A percentile compares a stretch with the other conserved stretches of the same genome.
Conservation (phyloP, 805 yeast species). For the Metschnikowia lachancei region DNA sequence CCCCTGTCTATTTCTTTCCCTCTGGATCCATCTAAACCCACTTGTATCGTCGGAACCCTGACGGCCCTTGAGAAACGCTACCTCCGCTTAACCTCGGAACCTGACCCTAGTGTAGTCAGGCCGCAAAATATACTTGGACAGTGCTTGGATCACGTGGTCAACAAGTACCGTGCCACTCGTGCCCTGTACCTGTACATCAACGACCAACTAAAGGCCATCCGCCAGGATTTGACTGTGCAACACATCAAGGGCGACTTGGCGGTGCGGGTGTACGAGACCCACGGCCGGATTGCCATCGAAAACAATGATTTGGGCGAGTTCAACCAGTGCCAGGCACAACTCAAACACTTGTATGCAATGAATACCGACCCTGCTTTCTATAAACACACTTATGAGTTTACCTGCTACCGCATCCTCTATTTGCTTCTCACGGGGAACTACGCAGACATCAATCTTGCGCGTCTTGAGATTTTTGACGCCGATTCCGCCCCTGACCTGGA, state of each 20-base stretch:
- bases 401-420: slow-evolving; percentile 71
- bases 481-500: slow-evolving; percentile 5
- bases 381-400: slow-evolving; percentile 49
- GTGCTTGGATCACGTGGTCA: slow-evolving; percentile 53
- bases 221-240: slow-evolving; percentile 94
- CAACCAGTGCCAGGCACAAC: slow-evolving; percentile 88
- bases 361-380: slow-evolving; percentile 18
- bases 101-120: slow-evolving; percentile 79
- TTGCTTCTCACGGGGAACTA: slow-evolving; percentile 68
- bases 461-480: slow-evolving; percentile 10
- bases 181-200: slow-evolving; percentile 72
- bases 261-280: slow-evolving; percentile 75
- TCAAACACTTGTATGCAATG: slow-evolving; percentile 58
- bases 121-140: slow-evolving; percentile 62
- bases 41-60: slow-evolving; percentile 59
- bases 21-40: neutral
- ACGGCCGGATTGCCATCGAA: slow-evolving; percentile 82
- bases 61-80: slow-evolving; percentile 71
- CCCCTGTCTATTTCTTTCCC: neutral
- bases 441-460: slow-evolving; percentile 50
- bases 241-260: slow-evolving; percentile 77
- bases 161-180: slow-evolving; percentile 46
- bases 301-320: slow-evolving; percentile 88
- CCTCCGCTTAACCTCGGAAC: slow-evolving; percentile 83
- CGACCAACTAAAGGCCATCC: slow-evolving; percentile 85